Conservation (phyloP, 2,329 filamentous ascomycete species). For the Ramularia collo-cygni region DNA sequence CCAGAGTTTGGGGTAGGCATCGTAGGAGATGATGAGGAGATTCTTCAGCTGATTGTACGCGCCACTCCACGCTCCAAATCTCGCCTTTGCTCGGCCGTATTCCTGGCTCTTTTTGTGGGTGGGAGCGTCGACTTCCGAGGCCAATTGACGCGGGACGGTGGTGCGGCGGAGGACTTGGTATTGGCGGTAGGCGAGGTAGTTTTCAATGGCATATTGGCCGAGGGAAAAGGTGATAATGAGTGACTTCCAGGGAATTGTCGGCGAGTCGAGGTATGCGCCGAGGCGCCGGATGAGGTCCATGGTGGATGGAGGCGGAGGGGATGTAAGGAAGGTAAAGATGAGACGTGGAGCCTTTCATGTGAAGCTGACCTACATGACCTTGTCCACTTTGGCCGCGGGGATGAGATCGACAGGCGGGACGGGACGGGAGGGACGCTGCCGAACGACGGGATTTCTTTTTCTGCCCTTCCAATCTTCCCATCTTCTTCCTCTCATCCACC, state of each 20-base stretch:
- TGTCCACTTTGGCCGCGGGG: no score
- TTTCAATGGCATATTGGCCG: slow-evolving; percentile 84
- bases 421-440: no score
- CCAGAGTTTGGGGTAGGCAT: slow-evolving; percentile 90
- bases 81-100: slow-evolving; percentile 92
- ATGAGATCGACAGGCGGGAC: no score
- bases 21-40: slow-evolving; percentile 79
- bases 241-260: slow-evolving; percentile 94
- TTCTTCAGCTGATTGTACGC: slow-evolving; percentile 85
- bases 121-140: slow-evolving; percentile 79
- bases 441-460: no score
- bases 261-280: slow-evolving; percentile 79
- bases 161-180: slow-evolving; percentile 77
- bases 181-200: slow-evolving; percentile 81
- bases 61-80: slow-evolving; percentile 74
- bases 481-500: no score
- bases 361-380: no score
- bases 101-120: slow-evolving; percentile 80
- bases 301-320: background rate
- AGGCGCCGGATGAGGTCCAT: slow-evolving; percentile 52
- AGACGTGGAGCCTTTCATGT: no score
- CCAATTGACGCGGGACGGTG: slow-evolving; percentile 75
- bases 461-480: no score
- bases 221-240: slow-evolving; percentile 92
- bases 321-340: no score